Evolutionary conservation across 306 rosid species (phyloP).

Genomic region (Dalbergia oliveri): DNA sequence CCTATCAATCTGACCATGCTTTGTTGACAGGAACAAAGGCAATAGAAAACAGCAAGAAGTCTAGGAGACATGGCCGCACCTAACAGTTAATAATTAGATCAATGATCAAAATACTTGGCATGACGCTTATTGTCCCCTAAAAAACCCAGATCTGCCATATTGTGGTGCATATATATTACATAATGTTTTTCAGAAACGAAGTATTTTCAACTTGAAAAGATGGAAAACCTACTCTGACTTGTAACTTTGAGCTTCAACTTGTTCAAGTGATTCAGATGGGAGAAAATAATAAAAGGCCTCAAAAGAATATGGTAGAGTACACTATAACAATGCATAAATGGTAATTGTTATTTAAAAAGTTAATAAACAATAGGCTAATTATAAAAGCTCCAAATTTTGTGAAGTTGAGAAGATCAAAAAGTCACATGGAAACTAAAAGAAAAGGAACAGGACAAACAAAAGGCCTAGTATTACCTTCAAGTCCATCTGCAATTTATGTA

Average conservation of each 20-base stretch:
- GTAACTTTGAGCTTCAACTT: slow-evolving; percentile 12
- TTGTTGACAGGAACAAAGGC: slow-evolving; percentile 80
- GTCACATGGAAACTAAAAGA: slow-evolving; percentile 13
- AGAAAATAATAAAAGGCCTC: slow-evolving; percentile 8
- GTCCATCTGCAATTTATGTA: slow-evolving; percentile 88
- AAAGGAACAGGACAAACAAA: slow-evolving; percentile 32
- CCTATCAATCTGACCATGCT: slow-evolving; percentile 82
- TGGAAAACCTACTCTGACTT: not conserved
- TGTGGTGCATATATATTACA: slow-evolving; percentile 6
- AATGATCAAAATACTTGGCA: slow-evolving; percentile 31
- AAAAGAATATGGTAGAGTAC: slow-evolving; percentile 13
- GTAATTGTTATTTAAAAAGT: slow-evolving; percentile 20
- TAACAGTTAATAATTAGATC: slow-evolving; percentile 49
- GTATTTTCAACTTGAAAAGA: slow-evolving; percentile 12
- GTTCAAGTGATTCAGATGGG: slow-evolving; percentile 13
- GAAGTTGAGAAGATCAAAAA: slow-evolving; percentile 33
- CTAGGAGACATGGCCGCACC: slow-evolving; percentile 94
- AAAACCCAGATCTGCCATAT: slow-evolving; percentile 13
- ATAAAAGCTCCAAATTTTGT: slow-evolving; percentile 38
- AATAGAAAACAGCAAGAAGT: slow-evolving; percentile 75
- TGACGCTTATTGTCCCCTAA: slow-evolving; percentile 21
- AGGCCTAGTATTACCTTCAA: slow-evolving; percentile 67
- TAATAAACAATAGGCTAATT: slow-evolving; percentile 14
- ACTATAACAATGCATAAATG: slow-evolving; percentile 2
- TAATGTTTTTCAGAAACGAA: slow-evolving; percentile 9